Conservation (phyloP, 2,329 filamentous ascomycete species). For the Colletotrichum agaves region DNA sequence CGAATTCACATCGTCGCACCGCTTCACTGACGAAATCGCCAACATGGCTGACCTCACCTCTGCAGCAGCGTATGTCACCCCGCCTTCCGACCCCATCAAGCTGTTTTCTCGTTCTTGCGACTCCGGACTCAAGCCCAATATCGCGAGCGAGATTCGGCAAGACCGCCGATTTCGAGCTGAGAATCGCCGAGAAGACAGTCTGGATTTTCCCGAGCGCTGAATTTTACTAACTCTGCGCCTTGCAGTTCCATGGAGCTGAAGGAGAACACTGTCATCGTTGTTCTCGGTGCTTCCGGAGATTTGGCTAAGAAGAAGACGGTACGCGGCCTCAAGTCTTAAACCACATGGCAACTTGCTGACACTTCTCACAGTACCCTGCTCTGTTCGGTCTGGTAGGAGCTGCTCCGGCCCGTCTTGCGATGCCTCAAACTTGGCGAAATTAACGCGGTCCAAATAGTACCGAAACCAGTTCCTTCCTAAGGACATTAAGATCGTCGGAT, state of each 20-base stretch:
- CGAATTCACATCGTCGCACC: conserved; percentile 15
- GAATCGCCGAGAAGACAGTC: conserved; percentile 2
- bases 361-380: conserved; percentile 80
- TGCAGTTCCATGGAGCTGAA: conserved; percentile 91
- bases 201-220: not conserved
- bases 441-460: conserved; percentile 67
- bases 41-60: conserved; percentile 40
- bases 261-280: conserved; percentile 96
- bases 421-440: conserved; percentile 1
- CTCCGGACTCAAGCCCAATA: conserved; percentile 11
- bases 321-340: conserved; percentile 40
- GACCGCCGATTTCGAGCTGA: not conserved
- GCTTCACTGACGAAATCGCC: conserved; percentile 24
- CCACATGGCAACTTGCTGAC: conserved; percentile 42
- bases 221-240: conserved; percentile 25
- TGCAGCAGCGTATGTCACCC: conserved; percentile 41
- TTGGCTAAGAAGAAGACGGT: conserved; percentile 99
- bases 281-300: conserved; percentile 96
- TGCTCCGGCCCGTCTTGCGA: conserved; percentile 5
- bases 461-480: conserved; percentile 99
- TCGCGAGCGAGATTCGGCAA: not conserved
- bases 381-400: conserved; percentile 93
- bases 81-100: conserved; percentile 37
- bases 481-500: conserved; percentile 96
- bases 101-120: conserved; percentile 17